These are phyloP conservation scores for Bryoglossum gracile DNA, from an alignment of 495 filamentous ascomycete genomes.

Conservation along the genomic window DNA sequence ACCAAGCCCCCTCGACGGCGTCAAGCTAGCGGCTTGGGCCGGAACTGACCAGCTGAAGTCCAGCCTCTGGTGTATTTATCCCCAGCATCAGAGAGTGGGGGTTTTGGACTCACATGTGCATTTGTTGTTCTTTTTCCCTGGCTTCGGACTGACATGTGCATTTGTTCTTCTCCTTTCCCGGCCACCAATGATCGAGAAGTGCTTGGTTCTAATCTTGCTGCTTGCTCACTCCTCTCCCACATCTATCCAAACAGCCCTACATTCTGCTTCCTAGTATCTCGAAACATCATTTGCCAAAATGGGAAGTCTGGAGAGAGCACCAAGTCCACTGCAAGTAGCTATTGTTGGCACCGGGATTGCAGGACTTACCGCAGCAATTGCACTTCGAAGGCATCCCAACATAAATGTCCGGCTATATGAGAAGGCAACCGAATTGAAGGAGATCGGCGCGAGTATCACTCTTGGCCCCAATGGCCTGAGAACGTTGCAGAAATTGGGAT, in stretches of 20 bases:
- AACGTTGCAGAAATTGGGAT: slow-evolving; percentile 39
- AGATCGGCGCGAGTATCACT: slow-evolving; percentile 44
- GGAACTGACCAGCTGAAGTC: not conserved
- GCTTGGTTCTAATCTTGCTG: not conserved
- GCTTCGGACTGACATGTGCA: slow-evolving; percentile 11
- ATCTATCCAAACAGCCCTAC: not conserved
- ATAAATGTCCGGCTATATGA: slow-evolving; percentile 41
- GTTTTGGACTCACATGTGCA: no score
- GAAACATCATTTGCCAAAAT: slow-evolving; percentile 1
- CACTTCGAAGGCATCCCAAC: slow-evolving; percentile 30
- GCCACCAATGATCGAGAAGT: not conserved
- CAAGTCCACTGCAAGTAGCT: slow-evolving; percentile 21
- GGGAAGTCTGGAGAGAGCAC: slow-evolving; percentile 1
- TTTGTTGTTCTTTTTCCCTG: no score
- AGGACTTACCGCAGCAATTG: slow-evolving; percentile 39
- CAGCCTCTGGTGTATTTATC: not conserved
- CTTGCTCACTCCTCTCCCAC: not conserved
- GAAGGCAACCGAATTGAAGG: slow-evolving; percentile 35
- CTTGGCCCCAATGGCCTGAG: slow-evolving; percentile 46
- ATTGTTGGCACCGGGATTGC: slow-evolving; percentile 44
- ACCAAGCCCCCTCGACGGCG: not conserved
- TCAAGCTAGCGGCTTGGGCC: not conserved
- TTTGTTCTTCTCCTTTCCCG: not conserved
- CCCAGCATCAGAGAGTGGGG: not conserved
- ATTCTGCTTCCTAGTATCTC: not conserved